Percentiles rank a stretch among this genome's conserved stretches.
These are phyloP conservation scores for Elsinoe batatas DNA, from an alignment of 2,329 filamentous ascomycete genomes.

Conservation along the genomic window DNA sequence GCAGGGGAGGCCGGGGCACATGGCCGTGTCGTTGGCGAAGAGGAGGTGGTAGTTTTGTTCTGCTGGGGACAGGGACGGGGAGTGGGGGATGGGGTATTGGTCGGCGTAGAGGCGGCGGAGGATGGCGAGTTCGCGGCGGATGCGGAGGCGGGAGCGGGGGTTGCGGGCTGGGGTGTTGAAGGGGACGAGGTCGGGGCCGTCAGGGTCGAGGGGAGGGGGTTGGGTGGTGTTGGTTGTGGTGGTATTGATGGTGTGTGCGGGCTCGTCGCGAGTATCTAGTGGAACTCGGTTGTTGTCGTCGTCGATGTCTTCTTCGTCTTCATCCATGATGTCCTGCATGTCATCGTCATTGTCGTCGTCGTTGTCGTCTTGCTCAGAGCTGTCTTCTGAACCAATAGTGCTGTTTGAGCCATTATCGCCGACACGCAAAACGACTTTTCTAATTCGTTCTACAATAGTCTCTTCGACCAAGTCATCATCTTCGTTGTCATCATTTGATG, in stretches of 20 bases:
- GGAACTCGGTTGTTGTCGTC: background rate
- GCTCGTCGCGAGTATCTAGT: slow-evolving; percentile 16
- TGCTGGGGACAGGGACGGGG: background rate
- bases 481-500: background rate
- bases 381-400: background rate
- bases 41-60: slow-evolving; percentile 11
- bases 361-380: slow-evolving; percentile 4
- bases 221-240: slow-evolving; percentile 21
- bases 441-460: background rate
- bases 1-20: slow-evolving; percentile 27
- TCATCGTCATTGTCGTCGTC: slow-evolving; percentile 15
- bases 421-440: background rate
- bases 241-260: too few relatives aligned
- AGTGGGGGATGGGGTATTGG: background rate
- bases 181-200: background rate
- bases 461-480: background rate
- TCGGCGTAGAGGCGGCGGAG: slow-evolving; percentile 5
- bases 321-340: background rate
- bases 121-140: slow-evolving; percentile 16
- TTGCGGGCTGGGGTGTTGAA: slow-evolving; percentile 13
- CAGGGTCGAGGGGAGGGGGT: slow-evolving; percentile 14
- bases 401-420: background rate
- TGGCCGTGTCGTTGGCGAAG: slow-evolving; percentile 18
- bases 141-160: slow-evolving; percentile 21
- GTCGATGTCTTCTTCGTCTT: slow-evolving; percentile 1